Evolutionary conservation across 371 early-diverging fungal genomes (phyloP).

Genomic region (Basidiobolus meristosporus): DNA sequence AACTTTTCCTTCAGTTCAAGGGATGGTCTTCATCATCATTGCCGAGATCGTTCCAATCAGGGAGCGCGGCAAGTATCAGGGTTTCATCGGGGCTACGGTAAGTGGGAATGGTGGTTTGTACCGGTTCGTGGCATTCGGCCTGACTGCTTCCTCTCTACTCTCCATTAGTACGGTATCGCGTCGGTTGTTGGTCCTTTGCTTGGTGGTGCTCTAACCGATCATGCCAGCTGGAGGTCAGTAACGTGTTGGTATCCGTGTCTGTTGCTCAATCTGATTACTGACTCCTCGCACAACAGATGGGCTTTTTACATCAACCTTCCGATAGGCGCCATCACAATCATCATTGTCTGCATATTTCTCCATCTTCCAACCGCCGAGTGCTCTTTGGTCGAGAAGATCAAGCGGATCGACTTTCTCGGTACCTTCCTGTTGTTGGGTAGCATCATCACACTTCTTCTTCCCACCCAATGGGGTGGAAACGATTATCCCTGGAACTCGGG

Average conservation of each 20-base stretch:
- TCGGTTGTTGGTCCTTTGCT: slow-evolving; percentile 52
- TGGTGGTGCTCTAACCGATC: slow-evolving; percentile 52
- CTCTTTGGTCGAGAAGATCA: slow-evolving; percentile 20
- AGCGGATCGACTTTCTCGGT: slow-evolving; percentile 7
- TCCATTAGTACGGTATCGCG: no score
- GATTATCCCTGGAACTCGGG: slow-evolving; percentile 37
- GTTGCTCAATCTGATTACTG: slow-evolving; percentile 51
- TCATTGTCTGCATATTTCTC: slow-evolving; percentile 24
- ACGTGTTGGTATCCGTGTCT: no score
- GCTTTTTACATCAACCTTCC: slow-evolving; percentile 65
- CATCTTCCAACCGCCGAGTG: slow-evolving; percentile 20
- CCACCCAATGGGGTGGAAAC: slow-evolving; percentile 11
- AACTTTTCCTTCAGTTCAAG: no score
- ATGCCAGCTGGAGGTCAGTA: slow-evolving; percentile 22
- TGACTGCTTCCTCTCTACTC: no score
- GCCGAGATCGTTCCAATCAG: no score
- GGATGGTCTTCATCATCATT: no score
- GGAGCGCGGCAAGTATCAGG: no score
- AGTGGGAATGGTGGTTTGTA: no score
- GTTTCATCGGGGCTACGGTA: no score
- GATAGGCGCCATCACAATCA: slow-evolving; percentile 26
- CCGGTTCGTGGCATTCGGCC: no score
- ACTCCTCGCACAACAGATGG: slow-evolving; percentile 28
- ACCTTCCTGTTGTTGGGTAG: background rate
- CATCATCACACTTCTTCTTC: slow-evolving; percentile 1